Evolutionary conservation across 139 green algal genomes (phyloP), one percentile per base, ranked within the genome.

Genomic region (Parachlorella kessleri): DNA sequence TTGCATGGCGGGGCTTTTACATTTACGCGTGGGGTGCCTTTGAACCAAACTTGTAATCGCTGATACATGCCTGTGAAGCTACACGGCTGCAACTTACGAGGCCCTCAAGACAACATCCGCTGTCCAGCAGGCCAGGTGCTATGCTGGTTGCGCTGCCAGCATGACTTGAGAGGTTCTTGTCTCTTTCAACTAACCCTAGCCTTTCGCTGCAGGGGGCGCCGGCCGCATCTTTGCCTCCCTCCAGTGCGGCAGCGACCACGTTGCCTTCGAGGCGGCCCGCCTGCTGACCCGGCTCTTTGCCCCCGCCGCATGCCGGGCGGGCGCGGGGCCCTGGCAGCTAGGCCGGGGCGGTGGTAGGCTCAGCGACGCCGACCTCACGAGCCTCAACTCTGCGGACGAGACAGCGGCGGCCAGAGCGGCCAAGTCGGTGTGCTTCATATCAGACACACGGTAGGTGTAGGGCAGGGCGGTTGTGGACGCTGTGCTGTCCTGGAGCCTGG

Each of bases 251-350:
- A 69, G 87, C 35, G 89, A 95, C 53, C 84, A 91, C 28, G 86
- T 96, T 14, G 85, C 88, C 1, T 79, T 84, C 6, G 94, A 98
- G 85, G 92, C 89, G 3, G 87, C 84, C 28, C 82, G 92, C 32
- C 86, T 97, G 55, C 85, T 97, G 70, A 71, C 86, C 32, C 79
- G 94, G 8, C 81, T 97, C 59, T 95, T 89, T 77, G 85, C 92
- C 3, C 92, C 93, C 21, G 76, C 77, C 3, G 75, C 90, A 1
- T 85, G 78, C 1, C 66, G 90, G 3, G 72, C 70, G 26, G 93
- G 93, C 1, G 64, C 72, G 37, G 55, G 55, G 6, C 74, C 87
- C 63, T 87, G 85, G 79, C 37, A 40, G 4, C 30, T 81, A 23
- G 37, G 53, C 48, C 37, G 32, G 28, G n/a, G 26, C 6, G 55